A percentile compares a stretch with the other conserved stretches of the same genome.
Evolutionary conservation across 2,329 filamentous ascomycete species (phyloP).

Genomic region (Colletotrichum endophyticum): DNA sequence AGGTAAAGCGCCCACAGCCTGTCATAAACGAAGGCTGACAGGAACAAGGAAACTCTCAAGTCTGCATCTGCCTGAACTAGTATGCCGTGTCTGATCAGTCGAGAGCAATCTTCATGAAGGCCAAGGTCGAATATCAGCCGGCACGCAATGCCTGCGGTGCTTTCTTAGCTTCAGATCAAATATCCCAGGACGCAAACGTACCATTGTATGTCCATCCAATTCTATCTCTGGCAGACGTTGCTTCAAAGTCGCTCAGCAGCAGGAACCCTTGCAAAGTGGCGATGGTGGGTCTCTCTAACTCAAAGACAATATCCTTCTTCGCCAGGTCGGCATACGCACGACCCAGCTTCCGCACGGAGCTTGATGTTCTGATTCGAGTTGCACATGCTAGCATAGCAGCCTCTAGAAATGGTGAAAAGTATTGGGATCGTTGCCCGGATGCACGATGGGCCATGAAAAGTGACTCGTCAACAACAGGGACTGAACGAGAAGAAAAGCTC

Average conservation of each 20-base stretch:
- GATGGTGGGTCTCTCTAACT: not conserved
- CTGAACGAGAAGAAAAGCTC: not conserved
- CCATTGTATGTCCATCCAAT: not conserved
- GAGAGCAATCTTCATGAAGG: not conserved
- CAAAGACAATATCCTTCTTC: not conserved
- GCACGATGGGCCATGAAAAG: not conserved
- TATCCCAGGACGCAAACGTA: not conserved
- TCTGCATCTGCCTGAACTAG: not conserved
- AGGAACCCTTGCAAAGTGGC: not conserved
- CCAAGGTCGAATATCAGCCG: not conserved
- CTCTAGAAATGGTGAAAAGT: not conserved
- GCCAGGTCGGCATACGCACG: not conserved
- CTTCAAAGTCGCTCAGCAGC: not conserved
- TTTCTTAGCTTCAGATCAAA: not conserved
- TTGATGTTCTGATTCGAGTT: not conserved
- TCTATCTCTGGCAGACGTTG: not conserved
- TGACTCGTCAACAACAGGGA: not conserved
- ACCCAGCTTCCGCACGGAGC: not conserved
- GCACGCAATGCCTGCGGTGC: not conserved
- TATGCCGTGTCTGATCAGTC: not conserved
- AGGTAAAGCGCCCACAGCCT: not conserved
- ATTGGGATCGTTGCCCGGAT: not conserved
- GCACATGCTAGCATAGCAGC: not conserved
- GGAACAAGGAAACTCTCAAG: not conserved
- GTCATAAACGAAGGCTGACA: not conserved